phyloP scores from a whole-genome alignment of 192 early-diverging fungal genomes.

The Glomus cerebriforme region DNA sequence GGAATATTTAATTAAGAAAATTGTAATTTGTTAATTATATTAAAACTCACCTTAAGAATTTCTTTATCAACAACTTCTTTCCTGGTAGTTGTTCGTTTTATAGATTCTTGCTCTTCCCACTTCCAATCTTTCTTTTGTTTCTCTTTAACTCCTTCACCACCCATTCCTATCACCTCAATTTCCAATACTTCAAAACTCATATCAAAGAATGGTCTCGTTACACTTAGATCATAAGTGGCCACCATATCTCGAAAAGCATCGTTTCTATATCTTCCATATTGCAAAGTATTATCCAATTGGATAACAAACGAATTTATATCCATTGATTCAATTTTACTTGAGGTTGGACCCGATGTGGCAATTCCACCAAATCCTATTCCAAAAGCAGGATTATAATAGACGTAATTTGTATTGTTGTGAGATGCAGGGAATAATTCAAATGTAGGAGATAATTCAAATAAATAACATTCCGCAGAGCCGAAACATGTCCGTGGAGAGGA shows the following conservation, averaged over 20 bases:
- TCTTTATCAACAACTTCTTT: not conserved
- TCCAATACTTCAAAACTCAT: conserved; percentile 38
- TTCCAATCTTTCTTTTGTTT: conserved; percentile 53
- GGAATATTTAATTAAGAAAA: too few species aligned
- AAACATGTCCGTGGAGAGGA: conserved; percentile 41
- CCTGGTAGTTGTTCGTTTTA: not conserved
- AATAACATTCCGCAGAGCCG: conserved; percentile 44
- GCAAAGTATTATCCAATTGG: conserved; percentile 50
- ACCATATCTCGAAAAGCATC: conserved; percentile 25
- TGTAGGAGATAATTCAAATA: conserved; percentile 52
- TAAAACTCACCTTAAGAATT: not conserved
- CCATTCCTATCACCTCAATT: conserved; percentile 55
- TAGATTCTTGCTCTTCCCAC: conserved; percentile 53
- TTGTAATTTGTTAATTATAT: too few species aligned
- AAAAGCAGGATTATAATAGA: conserved; percentile 36
- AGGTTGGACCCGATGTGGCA: not conserved
- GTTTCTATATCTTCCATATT: conserved; percentile 44
- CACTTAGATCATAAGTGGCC: conserved; percentile 31
- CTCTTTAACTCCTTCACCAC: conserved; percentile 43
- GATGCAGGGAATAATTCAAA: conserved; percentile 48
- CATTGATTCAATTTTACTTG: conserved; percentile 33
- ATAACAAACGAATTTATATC: conserved; percentile 43
- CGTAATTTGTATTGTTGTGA: conserved; percentile 24
- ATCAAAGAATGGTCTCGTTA: conserved; percentile 33
- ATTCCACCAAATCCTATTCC: conserved; percentile 40